Percentiles rank a stretch among this genome's conserved stretches.
Conservation (phyloP, 768 basidiomycete genomes). For the Porphyrellus cyaneotinctus region DNA sequence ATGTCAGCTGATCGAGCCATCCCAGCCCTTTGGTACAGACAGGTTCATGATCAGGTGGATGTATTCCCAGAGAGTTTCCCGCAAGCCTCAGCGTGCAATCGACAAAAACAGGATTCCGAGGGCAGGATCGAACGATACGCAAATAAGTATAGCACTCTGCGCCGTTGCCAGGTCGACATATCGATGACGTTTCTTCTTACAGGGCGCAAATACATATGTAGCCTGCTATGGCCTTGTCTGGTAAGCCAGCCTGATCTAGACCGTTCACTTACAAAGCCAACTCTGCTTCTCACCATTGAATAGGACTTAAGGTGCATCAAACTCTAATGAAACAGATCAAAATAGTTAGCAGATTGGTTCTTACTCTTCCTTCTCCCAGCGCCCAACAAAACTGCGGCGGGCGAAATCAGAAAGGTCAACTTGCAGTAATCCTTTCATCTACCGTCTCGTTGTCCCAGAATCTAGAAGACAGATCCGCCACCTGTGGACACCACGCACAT, state of each 20-base stretch:
- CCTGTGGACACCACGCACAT: constrained; percentile 11
- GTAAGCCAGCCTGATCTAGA: neutral
- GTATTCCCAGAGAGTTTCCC: no score
- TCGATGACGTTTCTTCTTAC: neutral
- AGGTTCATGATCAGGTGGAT: no score
- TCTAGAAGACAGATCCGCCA: constrained; percentile 22
- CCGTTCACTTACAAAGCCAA: neutral
- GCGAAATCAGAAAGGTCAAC: neutral
- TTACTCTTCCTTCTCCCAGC: neutral
- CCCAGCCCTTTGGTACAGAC: no score
- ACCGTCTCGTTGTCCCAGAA: neutral
- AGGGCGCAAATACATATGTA: no score
- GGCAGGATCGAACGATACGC: no score
- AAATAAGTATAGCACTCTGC: neutral
- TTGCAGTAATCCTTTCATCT: neutral
- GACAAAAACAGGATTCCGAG: neutral
- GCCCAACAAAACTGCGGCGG: no score
- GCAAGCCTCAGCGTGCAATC: no score
- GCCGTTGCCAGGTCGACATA: neutral
- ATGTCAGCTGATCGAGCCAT: no score
- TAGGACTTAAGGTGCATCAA: neutral
- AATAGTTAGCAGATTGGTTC: neutral
- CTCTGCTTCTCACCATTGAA: neutral
- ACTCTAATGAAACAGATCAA: neutral
- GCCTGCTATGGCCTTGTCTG: no score